Percentiles rank a stretch among this genome's conserved stretches.
Evolutionary conservation across 306 rosid species (phyloP).

Genomic region (Lagenaria siceraria): DNA sequence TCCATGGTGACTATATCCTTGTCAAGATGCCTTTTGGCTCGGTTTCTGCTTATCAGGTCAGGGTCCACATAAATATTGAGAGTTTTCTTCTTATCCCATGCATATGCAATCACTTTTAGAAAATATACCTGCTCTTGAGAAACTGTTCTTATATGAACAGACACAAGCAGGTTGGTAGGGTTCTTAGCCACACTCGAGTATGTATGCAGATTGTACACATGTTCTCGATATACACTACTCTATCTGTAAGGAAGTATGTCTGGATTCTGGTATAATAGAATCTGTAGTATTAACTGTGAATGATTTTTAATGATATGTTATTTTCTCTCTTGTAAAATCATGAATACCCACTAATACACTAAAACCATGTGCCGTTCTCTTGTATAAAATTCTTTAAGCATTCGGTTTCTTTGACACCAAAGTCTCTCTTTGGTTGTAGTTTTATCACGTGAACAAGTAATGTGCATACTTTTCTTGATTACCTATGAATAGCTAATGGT

Average conservation of each 20-base stretch:
- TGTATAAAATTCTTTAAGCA: neutral
- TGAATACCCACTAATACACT: neutral
- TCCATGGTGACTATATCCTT: conserved; percentile 57
- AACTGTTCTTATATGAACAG: neutral
- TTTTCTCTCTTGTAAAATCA: neutral
- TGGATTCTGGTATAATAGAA: neutral
- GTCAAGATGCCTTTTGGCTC: conserved; percentile 33
- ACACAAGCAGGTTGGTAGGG: neutral
- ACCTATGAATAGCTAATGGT: neutral
- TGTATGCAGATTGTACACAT: neutral
- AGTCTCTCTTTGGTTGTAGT: neutral
- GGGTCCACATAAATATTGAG: neutral
- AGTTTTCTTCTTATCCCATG: neutral
- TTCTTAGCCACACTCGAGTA: neutral
- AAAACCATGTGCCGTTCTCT: neutral
- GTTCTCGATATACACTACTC: neutral
- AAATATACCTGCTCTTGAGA: neutral
- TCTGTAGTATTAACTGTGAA: neutral
- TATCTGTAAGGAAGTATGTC: neutral
- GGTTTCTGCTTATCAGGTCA: conserved; percentile 42
- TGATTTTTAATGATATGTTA: neutral
- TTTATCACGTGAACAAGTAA: neutral
- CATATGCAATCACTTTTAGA: neutral
- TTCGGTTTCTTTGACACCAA: neutral
- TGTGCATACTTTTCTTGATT: neutral